Conservation (phyloP, 75 land plant genomes). For the Cupressus sempervirens region DNA sequence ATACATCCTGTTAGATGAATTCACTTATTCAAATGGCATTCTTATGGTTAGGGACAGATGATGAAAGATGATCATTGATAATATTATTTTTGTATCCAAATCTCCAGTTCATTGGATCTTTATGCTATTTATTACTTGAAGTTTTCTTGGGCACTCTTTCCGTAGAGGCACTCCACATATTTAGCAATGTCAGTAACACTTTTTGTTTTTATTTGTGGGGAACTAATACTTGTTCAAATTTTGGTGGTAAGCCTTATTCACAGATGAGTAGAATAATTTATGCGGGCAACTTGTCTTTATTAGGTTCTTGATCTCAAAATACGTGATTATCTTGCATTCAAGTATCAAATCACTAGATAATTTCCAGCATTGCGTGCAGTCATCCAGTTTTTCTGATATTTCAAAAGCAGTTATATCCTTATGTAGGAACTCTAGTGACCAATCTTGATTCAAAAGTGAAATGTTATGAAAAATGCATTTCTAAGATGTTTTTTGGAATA, state of each 20-base stretch:
- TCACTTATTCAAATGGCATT: too few relatives aligned
- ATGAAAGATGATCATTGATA: too few relatives aligned
- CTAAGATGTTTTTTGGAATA: neutral
- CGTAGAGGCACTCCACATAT: too few relatives aligned
- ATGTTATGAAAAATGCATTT: neutral
- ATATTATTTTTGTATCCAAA: too few relatives aligned
- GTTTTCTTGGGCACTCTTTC: too few relatives aligned
- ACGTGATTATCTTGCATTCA: neutral
- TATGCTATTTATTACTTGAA: too few relatives aligned
- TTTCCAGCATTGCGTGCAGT: neutral
- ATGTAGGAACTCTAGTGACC: neutral
- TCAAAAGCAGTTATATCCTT: neutral
- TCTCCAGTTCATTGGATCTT: too few relatives aligned
- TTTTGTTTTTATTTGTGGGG: neutral
- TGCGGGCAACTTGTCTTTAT: neutral
- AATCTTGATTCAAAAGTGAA: neutral
- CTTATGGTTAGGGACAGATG: too few relatives aligned
- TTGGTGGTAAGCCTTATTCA: neutral
- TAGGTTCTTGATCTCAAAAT: neutral
- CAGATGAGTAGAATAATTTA: neutral
- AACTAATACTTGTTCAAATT: neutral
- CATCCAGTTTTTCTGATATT: neutral
- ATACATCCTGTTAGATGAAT: too few relatives aligned
- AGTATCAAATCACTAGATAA: neutral
- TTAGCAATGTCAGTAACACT: neutral